These are phyloP conservation scores for Trametes villosa DNA, from an alignment of 768 basidiomycete species.

Conservation along the genomic window DNA sequence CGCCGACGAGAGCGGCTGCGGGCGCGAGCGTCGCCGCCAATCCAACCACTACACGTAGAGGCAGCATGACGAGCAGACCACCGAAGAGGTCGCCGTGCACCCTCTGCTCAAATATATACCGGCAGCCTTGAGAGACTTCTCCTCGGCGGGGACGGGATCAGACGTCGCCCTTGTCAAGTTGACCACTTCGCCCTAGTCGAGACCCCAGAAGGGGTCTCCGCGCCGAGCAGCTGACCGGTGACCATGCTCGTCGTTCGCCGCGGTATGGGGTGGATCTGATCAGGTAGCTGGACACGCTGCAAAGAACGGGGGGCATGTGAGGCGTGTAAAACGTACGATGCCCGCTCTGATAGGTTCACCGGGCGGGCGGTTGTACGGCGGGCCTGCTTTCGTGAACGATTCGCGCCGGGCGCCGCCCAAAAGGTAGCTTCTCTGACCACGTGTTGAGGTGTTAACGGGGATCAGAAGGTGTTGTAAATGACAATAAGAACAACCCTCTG, in stretches of 20 bases:
- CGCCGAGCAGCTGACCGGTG: neutral
- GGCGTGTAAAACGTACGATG: neutral
- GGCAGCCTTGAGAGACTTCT: neutral
- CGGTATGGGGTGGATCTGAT: neutral
- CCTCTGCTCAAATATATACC: neutral
- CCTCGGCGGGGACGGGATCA: neutral
- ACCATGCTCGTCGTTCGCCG: neutral
- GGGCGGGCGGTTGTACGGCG: conserved; percentile 7
- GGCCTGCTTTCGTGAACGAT: neutral
- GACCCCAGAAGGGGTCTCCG: neutral
- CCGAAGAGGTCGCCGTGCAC: neutral
- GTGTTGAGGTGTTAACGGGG: neutral
- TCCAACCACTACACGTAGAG: neutral
- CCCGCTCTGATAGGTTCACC: conserved; percentile 3
- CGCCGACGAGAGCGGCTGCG: neutral
- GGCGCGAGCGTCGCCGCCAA: neutral
- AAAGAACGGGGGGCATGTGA: conserved; percentile 13
- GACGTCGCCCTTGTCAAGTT: neutral
- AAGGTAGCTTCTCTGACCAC: conserved; percentile 4
- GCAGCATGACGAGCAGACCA: neutral
- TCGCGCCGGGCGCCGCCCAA: conserved; percentile 7
- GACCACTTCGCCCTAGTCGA: neutral
- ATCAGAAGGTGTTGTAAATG: conserved; percentile 8
- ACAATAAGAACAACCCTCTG: neutral
- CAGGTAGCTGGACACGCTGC: conserved; percentile 4